phyloP scores from a whole-genome alignment of 2,329 filamentous ascomycete genomes.

The Stenocarpella maydis region DNA sequence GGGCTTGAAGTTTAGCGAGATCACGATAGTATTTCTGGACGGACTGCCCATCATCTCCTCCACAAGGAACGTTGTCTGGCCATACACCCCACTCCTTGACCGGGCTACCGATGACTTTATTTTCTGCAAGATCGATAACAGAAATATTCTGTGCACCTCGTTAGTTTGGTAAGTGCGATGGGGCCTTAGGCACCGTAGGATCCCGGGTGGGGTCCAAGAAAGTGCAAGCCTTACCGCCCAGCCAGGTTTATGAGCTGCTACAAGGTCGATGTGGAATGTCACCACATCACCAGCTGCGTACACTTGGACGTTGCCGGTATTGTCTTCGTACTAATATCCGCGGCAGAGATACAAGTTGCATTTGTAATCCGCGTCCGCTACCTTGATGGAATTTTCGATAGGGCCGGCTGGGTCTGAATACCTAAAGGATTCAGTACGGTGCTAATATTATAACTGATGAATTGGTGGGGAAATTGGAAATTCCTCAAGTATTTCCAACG shows the following conservation, averaged over 20 bases:
- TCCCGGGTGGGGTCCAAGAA: not conserved
- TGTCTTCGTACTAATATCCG: constrained; percentile 21
- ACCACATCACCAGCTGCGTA: constrained; percentile 9
- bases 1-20: not conserved
- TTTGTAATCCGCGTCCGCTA: constrained; percentile 4
- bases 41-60: constrained; percentile 4
- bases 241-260: constrained; percentile 11
- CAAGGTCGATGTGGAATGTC: constrained; percentile 15
- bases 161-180: not conserved
- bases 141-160: not conserved
- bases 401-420: constrained; percentile 7
- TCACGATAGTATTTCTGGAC: not conserved
- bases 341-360: constrained; percentile 16
- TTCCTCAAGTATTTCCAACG: not conserved
- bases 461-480: not conserved
- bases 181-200: not conserved
- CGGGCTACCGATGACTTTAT: not conserved
- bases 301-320: not conserved
- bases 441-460: not conserved
- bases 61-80: not conserved
- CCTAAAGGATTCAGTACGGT: not conserved
- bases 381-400: not conserved
- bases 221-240: not conserved
- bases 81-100: constrained; percentile 6
- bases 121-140: not conserved